These are phyloP conservation scores for Neurospora sp. DNA, from an alignment of 495 filamentous ascomycete species.

Conservation along the genomic window DNA sequence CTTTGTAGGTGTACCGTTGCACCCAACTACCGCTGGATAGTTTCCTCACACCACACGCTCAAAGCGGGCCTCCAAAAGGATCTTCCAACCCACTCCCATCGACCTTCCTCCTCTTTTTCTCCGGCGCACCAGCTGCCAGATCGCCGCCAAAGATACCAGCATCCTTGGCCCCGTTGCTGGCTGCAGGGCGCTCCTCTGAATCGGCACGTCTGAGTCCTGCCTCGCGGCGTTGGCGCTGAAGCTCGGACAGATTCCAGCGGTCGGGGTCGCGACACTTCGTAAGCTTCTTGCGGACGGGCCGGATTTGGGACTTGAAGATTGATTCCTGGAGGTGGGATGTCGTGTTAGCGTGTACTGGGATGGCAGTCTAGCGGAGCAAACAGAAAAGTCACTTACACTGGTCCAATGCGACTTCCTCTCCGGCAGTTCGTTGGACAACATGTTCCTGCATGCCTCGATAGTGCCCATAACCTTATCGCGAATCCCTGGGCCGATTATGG, in stretches of 20 bases:
- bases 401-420: slow-evolving; percentile 32
- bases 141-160: slow-evolving; percentile 32
- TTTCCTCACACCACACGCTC: neutral
- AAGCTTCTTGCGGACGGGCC: slow-evolving; percentile 60
- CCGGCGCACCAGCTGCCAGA: slow-evolving; percentile 11
- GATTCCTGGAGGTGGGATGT: slow-evolving; percentile 12
- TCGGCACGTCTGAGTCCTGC: slow-evolving; percentile 32
- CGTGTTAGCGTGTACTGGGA: neutral
- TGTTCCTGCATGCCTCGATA: slow-evolving; percentile 39
- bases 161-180: slow-evolving; percentile 28
- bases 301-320: slow-evolving; percentile 31
- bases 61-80: slow-evolving; percentile 40
- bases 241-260: slow-evolving; percentile 48
- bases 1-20: neutral
- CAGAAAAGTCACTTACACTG: slow-evolving; percentile 20
- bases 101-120: slow-evolving; percentile 52
- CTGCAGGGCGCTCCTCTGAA: slow-evolving; percentile 15
- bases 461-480: slow-evolving; percentile 37
- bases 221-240: slow-evolving; percentile 41
- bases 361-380: neutral
- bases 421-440: slow-evolving; percentile 39
- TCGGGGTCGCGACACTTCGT: slow-evolving; percentile 69
- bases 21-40: neutral
- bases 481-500: slow-evolving; percentile 19
- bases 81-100: slow-evolving; percentile 46